Conservation (phyloP, 208 protist genomes). For the Crithidia brevicula region DNA sequence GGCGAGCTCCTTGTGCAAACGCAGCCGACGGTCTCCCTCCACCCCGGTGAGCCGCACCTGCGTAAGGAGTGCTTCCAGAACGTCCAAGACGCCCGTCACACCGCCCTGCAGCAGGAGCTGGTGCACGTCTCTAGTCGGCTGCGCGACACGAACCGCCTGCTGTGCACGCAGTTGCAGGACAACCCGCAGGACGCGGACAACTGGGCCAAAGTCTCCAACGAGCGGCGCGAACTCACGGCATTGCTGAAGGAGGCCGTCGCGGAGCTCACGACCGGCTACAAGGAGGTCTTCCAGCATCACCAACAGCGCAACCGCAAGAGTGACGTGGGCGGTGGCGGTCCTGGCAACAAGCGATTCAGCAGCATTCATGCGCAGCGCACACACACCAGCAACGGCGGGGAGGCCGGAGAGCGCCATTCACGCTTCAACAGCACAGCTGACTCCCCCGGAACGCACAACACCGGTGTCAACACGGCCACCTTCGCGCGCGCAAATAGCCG, state of each 20-base stretch:
- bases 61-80: slow-evolving; percentile 33
- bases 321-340: neutral
- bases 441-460: slow-evolving; percentile 7
- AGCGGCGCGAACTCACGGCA: slow-evolving; percentile 77
- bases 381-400: slow-evolving; percentile 2
- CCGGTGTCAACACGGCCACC: slow-evolving; percentile 8
- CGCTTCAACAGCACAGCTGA: slow-evolving; percentile 4
- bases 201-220: slow-evolving; percentile 90
- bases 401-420: neutral
- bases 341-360: neutral
- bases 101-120: slow-evolving; percentile 67
- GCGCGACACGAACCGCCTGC: slow-evolving; percentile 78
- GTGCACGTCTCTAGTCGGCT: slow-evolving; percentile 59
- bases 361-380: slow-evolving; percentile 7
- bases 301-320: slow-evolving; percentile 24
- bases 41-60: slow-evolving; percentile 62
- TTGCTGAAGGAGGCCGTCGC: slow-evolving; percentile 62
- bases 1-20: slow-evolving; percentile 75
- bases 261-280: slow-evolving; percentile 85
- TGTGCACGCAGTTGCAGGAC: slow-evolving; percentile 90
- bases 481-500: slow-evolving; percentile 24
- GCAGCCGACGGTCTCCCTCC: slow-evolving; percentile 47
- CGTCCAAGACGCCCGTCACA: slow-evolving; percentile 38
- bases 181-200: slow-evolving; percentile 93
- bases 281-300: slow-evolving; percentile 32